Percentiles rank a stretch among this genome's conserved stretches.
Conservation (phyloP, 495 filamentous ascomycete species). For the Penicillium verhagenii region DNA sequence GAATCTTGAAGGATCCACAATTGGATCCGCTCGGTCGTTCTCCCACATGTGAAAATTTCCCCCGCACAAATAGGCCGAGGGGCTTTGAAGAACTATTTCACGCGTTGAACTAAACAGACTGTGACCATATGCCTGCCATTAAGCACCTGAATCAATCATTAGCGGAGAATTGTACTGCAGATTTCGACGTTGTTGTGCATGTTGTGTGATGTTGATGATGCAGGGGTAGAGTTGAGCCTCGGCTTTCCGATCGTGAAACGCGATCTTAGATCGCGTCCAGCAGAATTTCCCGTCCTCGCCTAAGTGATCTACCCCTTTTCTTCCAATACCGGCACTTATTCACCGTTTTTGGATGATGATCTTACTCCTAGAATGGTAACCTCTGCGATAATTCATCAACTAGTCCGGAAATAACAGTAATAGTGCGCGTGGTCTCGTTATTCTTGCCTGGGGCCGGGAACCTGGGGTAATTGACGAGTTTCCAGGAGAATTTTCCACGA, state of each 20-base stretch:
- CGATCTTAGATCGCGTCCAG: not conserved
- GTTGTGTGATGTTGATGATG: not conserved
- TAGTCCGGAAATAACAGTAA: too few species aligned
- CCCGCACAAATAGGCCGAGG: not conserved
- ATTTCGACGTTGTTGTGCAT: not conserved
- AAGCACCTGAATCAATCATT: not conserved
- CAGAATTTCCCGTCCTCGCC: not conserved
- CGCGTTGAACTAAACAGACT: not conserved
- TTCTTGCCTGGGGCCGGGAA: not conserved
- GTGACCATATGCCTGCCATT: not conserved
- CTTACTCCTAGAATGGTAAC: not conserved
- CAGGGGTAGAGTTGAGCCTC: not conserved
- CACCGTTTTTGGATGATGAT: not conserved
- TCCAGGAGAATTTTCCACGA: not conserved
- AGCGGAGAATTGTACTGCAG: not conserved
- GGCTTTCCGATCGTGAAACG: conserved; percentile 3
- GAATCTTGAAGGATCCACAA: not conserved
- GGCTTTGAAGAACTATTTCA: not conserved
- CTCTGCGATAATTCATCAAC: not conserved
- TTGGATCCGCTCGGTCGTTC: not conserved
- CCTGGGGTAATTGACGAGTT: not conserved
- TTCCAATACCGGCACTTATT: not conserved
- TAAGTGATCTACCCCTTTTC: not conserved
- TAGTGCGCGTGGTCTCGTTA: not conserved
- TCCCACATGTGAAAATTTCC: not conserved